Percentiles rank a stretch among this genome's conserved stretches.
Conservation (phyloP, 345 rosid genomes). For the Camelina hispida region DNA sequence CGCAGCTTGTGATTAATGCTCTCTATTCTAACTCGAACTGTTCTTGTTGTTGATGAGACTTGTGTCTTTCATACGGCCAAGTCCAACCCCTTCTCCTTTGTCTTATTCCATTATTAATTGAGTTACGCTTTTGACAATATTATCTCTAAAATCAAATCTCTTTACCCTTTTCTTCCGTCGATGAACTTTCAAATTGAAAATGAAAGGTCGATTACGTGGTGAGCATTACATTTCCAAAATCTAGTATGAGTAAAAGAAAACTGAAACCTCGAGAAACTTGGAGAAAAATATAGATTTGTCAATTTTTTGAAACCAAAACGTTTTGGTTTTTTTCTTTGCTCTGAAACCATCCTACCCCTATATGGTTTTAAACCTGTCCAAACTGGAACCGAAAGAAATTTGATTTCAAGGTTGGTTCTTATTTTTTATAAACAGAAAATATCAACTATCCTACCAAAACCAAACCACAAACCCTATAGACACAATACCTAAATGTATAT, state of each 20-base stretch:
- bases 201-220: conserved; percentile 6
- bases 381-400: no score
- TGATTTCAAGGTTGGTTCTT: no score
- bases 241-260: no score
- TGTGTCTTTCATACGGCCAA: conserved; percentile 18
- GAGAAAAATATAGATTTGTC: not conserved
- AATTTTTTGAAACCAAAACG: no score
- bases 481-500: no score
- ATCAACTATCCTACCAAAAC: no score
- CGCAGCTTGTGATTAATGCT: conserved; percentile 40
- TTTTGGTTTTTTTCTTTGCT: no score
- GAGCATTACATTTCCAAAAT: not conserved
- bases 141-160: not conserved
- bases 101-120: conserved; percentile 36
- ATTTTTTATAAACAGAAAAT: no score
- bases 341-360: no score
- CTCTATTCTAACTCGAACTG: conserved; percentile 33
- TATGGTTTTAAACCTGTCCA: no score
- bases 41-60: conserved; percentile 22
- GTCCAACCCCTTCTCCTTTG: conserved; percentile 23
- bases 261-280: conserved; percentile 20
- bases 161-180: conserved; percentile 28
- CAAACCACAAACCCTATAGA: no score
- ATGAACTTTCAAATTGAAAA: not conserved
- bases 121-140: not conserved